These are phyloP conservation scores for Paraleonurus japonicus DNA, from an alignment of 257 asterid genomes.

Conservation along the genomic window DNA sequence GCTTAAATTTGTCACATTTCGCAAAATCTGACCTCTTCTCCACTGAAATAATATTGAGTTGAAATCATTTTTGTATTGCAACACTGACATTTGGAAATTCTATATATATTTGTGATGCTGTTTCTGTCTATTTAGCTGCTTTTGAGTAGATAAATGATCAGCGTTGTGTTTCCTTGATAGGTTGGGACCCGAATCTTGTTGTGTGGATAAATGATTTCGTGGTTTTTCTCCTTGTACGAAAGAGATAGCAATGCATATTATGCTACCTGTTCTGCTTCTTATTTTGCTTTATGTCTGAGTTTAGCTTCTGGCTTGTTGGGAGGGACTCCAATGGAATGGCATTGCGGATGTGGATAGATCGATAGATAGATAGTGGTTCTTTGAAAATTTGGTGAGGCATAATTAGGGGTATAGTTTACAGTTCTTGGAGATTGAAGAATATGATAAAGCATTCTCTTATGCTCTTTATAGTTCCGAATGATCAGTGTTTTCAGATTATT, in stretches of 20 bases:
- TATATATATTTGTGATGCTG: slow-evolving; percentile 1
- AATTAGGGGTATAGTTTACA: slow-evolving; percentile 6
- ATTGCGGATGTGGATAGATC: slow-evolving; percentile 30
- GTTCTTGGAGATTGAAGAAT: slow-evolving; percentile 10
- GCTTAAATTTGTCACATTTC: slow-evolving; percentile 5
- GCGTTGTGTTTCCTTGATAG: slow-evolving; percentile 24
- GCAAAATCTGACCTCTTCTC: not conserved
- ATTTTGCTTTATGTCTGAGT: slow-evolving; percentile 35
- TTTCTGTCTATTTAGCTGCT: slow-evolving; percentile 5
- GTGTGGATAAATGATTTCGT: slow-evolving; percentile 39
- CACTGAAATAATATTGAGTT: slow-evolving; percentile 1
- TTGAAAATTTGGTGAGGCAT: slow-evolving; percentile 4
- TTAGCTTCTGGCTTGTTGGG: slow-evolving; percentile 34
- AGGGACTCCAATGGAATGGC: slow-evolving; percentile 32
- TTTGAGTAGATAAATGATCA: slow-evolving; percentile 21
- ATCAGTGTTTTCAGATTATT: not conserved
- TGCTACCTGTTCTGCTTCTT: slow-evolving; percentile 38
- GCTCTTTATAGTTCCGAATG: not conserved
- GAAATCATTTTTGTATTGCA: slow-evolving; percentile 11
- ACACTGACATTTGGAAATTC: not conserved
- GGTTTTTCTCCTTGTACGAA: slow-evolving; percentile 32
- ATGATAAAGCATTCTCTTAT: not conserved
- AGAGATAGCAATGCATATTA: slow-evolving; percentile 33
- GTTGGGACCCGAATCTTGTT: slow-evolving; percentile 18
- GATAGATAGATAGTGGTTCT: slow-evolving; percentile 25